Percentiles rank a stretch among this genome's conserved stretches.
Conservation (phyloP, 2,329 filamentous ascomycete species). For the Pezicula neosporulosa region DNA sequence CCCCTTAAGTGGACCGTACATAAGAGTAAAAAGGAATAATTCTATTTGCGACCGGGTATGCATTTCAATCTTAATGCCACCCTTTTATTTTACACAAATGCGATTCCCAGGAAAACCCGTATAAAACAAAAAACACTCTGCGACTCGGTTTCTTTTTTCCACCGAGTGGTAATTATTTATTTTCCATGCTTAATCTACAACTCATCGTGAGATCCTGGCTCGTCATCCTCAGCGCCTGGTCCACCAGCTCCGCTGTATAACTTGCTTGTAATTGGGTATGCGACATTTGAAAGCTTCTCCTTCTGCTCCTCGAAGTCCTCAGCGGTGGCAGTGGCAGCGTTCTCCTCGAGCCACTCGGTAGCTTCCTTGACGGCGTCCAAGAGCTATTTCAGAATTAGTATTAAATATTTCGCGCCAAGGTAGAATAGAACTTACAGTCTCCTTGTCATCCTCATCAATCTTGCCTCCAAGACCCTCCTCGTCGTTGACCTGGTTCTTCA, state of each 20-base stretch:
- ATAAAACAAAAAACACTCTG: too few relatives aligned
- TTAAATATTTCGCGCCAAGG: background rate
- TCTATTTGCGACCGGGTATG: too few relatives aligned
- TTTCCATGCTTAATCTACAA: constrained; percentile 50
- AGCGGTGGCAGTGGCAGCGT: constrained; percentile 75
- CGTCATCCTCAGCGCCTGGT: constrained; percentile 65
- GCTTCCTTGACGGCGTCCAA: constrained; percentile 96
- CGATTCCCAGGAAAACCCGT: too few relatives aligned
- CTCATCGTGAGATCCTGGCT: constrained; percentile 70
- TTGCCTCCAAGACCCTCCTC: constrained; percentile 96
- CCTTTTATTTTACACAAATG: too few relatives aligned
- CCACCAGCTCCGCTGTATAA: constrained; percentile 71
- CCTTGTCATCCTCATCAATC: constrained; percentile 98
- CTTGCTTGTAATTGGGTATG: constrained; percentile 99
- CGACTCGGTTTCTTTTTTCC: background rate
- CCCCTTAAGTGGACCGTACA: too few relatives aligned
- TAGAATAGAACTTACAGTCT: constrained; percentile 60
- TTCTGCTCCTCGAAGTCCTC: constrained; percentile 99
- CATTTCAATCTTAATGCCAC: too few relatives aligned
- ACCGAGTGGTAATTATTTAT: background rate
- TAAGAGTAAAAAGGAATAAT: too few relatives aligned
- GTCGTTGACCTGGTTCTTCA: constrained; percentile 99
- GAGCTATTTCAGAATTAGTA: constrained; percentile 52
- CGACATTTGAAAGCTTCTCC: constrained; percentile 95
- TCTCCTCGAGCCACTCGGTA: constrained; percentile 95